Conservation (phyloP, 2,329 filamentous ascomycete species). For the Penicillium polonicum region DNA sequence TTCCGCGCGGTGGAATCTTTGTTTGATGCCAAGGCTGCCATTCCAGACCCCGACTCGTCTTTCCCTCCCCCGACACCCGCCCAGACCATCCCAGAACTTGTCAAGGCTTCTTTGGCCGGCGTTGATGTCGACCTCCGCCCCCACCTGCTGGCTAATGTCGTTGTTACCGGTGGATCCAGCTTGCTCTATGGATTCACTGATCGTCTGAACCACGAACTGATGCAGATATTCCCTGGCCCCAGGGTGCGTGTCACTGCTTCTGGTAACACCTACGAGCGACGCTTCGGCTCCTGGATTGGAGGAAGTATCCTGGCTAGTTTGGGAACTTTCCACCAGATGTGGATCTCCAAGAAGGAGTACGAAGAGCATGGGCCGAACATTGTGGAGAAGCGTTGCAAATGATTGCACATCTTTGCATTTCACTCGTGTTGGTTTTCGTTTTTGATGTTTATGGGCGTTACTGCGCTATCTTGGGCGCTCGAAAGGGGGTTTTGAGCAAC, state of each 20-base stretch:
- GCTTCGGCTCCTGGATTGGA: slow-evolving; percentile 93
- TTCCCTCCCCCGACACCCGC: slow-evolving; percentile 60
- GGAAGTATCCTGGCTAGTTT: slow-evolving; percentile 93
- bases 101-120: slow-evolving; percentile 71
- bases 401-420: not conserved
- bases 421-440: not conserved
- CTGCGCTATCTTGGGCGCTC: slow-evolving; percentile 10
- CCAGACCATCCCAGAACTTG: slow-evolving; percentile 80
- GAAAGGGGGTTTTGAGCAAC: slow-evolving; percentile 9
- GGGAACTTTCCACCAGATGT: slow-evolving; percentile 99
- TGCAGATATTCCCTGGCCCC: slow-evolving; percentile 75
- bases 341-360: slow-evolving; percentile 97
- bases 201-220: slow-evolving; percentile 80
- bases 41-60: slow-evolving; percentile 48
- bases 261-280: slow-evolving; percentile 80
- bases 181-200: slow-evolving; percentile 91
- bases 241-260: slow-evolving; percentile 86
- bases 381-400: slow-evolving; percentile 96
- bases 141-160: slow-evolving; percentile 80
- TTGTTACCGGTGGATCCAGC: slow-evolving; percentile 85
- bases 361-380: slow-evolving; percentile 89
- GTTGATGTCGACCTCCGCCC: slow-evolving; percentile 88
- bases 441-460: slow-evolving; percentile 12
- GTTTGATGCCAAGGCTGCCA: slow-evolving; percentile 80
- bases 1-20: slow-evolving; percentile 84